A percentile compares a stretch with the other conserved stretches of the same genome.
Evolutionary conservation across 2,329 filamentous ascomycete genomes (phyloP).

Genomic region (Zopfia rhizophila): DNA sequence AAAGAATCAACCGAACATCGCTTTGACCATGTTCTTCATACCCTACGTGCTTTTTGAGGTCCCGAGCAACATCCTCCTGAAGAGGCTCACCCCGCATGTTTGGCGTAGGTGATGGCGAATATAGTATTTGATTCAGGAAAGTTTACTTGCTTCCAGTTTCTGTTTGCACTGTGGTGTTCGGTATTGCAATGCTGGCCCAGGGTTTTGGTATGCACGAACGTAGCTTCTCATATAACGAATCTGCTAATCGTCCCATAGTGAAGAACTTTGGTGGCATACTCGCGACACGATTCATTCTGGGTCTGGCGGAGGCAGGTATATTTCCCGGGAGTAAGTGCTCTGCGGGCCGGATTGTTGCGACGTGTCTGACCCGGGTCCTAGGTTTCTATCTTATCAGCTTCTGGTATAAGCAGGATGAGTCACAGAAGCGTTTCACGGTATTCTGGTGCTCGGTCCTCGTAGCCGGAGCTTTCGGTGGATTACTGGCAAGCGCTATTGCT

Average conservation of each 20-base stretch:
- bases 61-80: constrained; percentile 72
- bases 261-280: constrained; percentile 36
- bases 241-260: no score
- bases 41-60: constrained; percentile 61
- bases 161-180: constrained; percentile 65
- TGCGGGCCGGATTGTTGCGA: no score
- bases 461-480: constrained; percentile 73
- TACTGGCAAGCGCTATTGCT: constrained; percentile 56
- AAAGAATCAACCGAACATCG: constrained; percentile 16
- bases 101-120: constrained; percentile 38
- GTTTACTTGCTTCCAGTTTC: constrained; percentile 7
- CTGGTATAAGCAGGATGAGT: constrained; percentile 73
- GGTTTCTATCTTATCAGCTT: constrained; percentile 75
- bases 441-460: constrained; percentile 74
- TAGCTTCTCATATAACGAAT: no score
- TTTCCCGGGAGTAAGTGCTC: constrained; percentile 22
- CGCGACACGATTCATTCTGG: constrained; percentile 11
- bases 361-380: no score
- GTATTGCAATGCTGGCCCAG: constrained; percentile 56
- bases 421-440: constrained; percentile 70
- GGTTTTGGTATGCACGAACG: constrained; percentile 58
- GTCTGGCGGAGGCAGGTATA: constrained; percentile 18
- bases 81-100: constrained; percentile 67
- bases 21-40: constrained; percentile 45
- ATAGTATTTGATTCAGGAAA: no score